Evolutionary conservation across 768 basidiomycete species (phyloP).

Genomic region (Rhizopogon vesiculosus): DNA sequence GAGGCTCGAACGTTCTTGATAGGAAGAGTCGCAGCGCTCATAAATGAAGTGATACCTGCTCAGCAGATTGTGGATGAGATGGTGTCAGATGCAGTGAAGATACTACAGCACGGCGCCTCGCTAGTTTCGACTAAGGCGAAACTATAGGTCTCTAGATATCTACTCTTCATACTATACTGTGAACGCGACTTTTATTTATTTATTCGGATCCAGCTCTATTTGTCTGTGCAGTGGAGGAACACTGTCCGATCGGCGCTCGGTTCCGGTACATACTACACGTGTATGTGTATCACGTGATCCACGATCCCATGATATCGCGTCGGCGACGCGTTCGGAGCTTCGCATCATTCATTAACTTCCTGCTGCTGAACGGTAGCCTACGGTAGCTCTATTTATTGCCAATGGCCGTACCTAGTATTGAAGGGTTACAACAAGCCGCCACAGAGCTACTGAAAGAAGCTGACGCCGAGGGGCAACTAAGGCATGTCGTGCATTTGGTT

Average conservation of each 20-base stretch:
- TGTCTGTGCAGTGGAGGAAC: too few species aligned
- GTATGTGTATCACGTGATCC: not conserved
- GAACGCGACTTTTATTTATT: too few species aligned
- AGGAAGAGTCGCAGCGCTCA: slow-evolving; percentile 73
- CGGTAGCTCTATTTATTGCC: not conserved
- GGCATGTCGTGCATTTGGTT: slow-evolving; percentile 2
- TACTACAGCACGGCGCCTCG: slow-evolving; percentile 37
- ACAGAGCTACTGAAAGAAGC: slow-evolving; percentile 18
- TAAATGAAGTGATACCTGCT: slow-evolving; percentile 76
- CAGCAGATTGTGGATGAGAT: slow-evolving; percentile 80
- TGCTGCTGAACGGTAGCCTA: too few species aligned
- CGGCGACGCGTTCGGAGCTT: not conserved
- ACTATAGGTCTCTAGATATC: slow-evolving; percentile 30
- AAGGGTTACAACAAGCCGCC: slow-evolving; percentile 15
- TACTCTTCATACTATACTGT: not conserved
- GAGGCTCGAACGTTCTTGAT: slow-evolving; percentile 73
- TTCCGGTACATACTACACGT: too few species aligned
- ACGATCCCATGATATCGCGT: not conserved
- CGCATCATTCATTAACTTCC: too few species aligned
- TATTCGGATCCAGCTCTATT: too few species aligned
- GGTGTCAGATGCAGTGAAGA: slow-evolving; percentile 53
- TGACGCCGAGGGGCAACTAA: slow-evolving; percentile 15
- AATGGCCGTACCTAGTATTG: slow-evolving; percentile 12
- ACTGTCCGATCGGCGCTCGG: too few species aligned
- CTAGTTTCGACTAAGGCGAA: slow-evolving; percentile 42